These are phyloP conservation scores for Candida sp. DNA, from an alignment of 1,139 yeast species.

Conservation along the genomic window DNA sequence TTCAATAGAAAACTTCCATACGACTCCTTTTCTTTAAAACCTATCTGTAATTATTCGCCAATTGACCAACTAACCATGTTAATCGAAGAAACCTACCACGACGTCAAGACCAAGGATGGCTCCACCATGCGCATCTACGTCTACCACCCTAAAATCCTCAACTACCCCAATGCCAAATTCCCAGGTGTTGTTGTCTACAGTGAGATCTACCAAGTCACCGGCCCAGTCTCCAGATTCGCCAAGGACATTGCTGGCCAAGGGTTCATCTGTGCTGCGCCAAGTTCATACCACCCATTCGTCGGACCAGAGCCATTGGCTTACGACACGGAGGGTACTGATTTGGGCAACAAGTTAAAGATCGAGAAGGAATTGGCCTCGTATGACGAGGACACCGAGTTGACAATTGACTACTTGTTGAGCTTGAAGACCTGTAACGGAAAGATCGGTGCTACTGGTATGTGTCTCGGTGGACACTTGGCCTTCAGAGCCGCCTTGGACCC, in stretches of 20 bases:
- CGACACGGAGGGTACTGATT: slow-evolving; percentile 76
- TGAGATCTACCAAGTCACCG: slow-evolving; percentile 82
- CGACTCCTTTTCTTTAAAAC: no score
- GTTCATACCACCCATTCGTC: slow-evolving; percentile 77
- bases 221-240: slow-evolving; percentile 80
- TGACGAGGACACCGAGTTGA: slow-evolving; percentile 72
- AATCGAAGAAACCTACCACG: slow-evolving; percentile 67
- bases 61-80: slow-evolving; percentile 40
- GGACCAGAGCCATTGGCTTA: slow-evolving; percentile 68
- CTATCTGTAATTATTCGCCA: no score
- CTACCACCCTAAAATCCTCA: slow-evolving; percentile 71
- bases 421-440: slow-evolving; percentile 72
- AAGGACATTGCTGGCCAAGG: slow-evolving; percentile 83
- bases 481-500: slow-evolving; percentile 73
- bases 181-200: slow-evolving; percentile 77
- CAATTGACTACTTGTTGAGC: slow-evolving; percentile 63
- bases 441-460: slow-evolving; percentile 87
- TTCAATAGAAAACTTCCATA: no score
- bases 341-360: slow-evolving; percentile 70
- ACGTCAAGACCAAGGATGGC: slow-evolving; percentile 67
- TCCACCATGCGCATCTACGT: slow-evolving; percentile 70
- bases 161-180: slow-evolving; percentile 75
- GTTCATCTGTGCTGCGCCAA: slow-evolving; percentile 77
- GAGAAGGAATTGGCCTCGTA: slow-evolving; percentile 72
- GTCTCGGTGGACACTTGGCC: slow-evolving; percentile 86